phyloP scores from a whole-genome alignment of 2,329 filamentous ascomycete species.

The Penicillium sp. region DNA sequence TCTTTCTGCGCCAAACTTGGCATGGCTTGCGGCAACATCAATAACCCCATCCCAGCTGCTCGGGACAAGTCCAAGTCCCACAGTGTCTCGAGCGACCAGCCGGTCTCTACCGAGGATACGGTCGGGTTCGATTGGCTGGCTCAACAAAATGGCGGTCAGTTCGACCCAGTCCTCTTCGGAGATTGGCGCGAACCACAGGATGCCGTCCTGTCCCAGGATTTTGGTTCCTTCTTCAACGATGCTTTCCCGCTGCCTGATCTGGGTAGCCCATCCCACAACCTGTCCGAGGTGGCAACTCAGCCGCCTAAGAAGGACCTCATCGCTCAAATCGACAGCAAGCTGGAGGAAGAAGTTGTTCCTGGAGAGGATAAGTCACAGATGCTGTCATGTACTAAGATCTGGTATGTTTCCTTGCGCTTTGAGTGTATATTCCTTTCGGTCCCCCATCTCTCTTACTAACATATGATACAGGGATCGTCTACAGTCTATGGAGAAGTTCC shows the following conservation, averaged over 20 bases:
- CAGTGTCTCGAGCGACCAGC: slow-evolving; percentile 39
- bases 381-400: slow-evolving; percentile 88
- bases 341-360: slow-evolving; percentile 71
- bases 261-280: slow-evolving; percentile 76
- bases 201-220: slow-evolving; percentile 73
- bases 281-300: slow-evolving; percentile 44
- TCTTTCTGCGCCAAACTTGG: slow-evolving; percentile 53
- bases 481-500: slow-evolving; percentile 83
- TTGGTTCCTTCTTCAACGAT: slow-evolving; percentile 76
- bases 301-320: slow-evolving; percentile 72
- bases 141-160: slow-evolving; percentile 81
- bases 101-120: slow-evolving; percentile 20
- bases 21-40: slow-evolving; percentile 54
- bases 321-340: slow-evolving; percentile 72
- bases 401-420: slow-evolving; percentile 65
- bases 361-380: slow-evolving; percentile 66
- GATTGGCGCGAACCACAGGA: slow-evolving; percentile 91
- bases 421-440: background rate
- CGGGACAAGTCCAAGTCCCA: slow-evolving; percentile 37
- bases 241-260: slow-evolving; percentile 80
- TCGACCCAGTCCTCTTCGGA: slow-evolving; percentile 89
- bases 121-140: slow-evolving; percentile 69
- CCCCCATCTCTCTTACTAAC: slow-evolving; percentile 49
- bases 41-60: slow-evolving; percentile 51
- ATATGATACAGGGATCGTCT: slow-evolving; percentile 77